Conservation (phyloP, 1,139 yeast genomes). For the Wickerhamiella pararugosa region DNA sequence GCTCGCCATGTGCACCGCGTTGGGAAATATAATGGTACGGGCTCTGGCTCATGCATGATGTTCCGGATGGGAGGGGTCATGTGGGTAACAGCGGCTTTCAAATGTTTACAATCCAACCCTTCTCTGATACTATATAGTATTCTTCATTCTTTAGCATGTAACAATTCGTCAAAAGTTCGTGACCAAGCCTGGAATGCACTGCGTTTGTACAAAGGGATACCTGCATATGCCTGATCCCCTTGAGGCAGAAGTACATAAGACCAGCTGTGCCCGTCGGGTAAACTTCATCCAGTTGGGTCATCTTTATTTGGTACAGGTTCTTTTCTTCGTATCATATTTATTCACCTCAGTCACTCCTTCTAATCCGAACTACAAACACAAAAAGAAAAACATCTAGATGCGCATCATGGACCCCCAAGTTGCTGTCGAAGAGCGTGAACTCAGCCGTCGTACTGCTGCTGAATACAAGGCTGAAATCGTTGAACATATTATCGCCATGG, state of each 20-base stretch:
- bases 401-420: constrained; percentile 7
- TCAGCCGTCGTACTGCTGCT: constrained; percentile 16
- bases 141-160: no score
- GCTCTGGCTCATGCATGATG: no score
- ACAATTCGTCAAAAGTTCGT: no score
- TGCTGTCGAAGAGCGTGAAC: constrained; percentile 11
- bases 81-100: no score
- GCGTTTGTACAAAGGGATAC: constrained; percentile 5
- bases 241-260: constrained; percentile 5
- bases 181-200: no score
- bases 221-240: constrained; percentile 3
- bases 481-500: constrained; percentile 24
- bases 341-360: background rate
- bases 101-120: no score
- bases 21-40: no score
- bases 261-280: background rate
- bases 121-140: no score
- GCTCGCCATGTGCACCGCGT: no score
- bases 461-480: constrained; percentile 27
- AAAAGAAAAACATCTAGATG: background rate
- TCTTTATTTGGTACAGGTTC: background rate
- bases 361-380: background rate
- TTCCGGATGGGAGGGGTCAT: no score
- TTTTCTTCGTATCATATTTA: background rate
- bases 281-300: constrained; percentile 3